phyloP scores from a whole-genome alignment of 768 basidiomycete genomes.

The Pleurotus djamor region DNA sequence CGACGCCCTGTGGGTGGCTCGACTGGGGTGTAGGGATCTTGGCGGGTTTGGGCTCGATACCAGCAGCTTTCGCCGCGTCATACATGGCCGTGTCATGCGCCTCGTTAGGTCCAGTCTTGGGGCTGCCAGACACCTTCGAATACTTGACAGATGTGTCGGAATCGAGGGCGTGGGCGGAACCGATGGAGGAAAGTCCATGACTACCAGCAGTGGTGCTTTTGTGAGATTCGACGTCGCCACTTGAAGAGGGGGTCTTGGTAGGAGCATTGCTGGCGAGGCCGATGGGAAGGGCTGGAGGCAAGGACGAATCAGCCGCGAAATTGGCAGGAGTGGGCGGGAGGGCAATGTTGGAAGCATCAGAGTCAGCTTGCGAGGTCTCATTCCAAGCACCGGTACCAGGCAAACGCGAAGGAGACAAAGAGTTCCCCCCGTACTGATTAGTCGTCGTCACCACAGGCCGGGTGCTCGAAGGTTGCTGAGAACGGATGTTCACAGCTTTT shows the following conservation, averaged over 20 bases:
- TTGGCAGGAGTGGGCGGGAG: not conserved
- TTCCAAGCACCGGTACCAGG: not conserved
- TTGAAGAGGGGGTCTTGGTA: too few relatives aligned
- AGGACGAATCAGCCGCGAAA: too few relatives aligned
- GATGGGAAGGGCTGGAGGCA: too few relatives aligned
- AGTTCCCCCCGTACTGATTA: not conserved
- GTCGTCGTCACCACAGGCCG: not conserved
- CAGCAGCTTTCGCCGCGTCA: constrained; percentile 1
- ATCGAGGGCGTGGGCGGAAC: not conserved
- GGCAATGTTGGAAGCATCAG: not conserved
- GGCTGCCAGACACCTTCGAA: too few relatives aligned
- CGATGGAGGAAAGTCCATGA: too few relatives aligned
- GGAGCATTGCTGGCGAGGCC: too few relatives aligned
- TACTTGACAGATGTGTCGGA: not conserved
- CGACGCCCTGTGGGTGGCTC: not conserved
- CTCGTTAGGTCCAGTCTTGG: not conserved
- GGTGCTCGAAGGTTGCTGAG: not conserved
- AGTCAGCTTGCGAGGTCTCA: not conserved
- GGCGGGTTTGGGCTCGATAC: not conserved
- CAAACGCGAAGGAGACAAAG: not conserved
- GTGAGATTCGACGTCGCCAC: too few relatives aligned
- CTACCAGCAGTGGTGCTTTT: too few relatives aligned
- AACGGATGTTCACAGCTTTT: not conserved
- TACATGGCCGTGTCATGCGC: not conserved
- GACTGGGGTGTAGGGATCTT: too few relatives aligned